Conservation (phyloP, 2,329 filamentous ascomycete species). For the Fusarium sp. region DNA sequence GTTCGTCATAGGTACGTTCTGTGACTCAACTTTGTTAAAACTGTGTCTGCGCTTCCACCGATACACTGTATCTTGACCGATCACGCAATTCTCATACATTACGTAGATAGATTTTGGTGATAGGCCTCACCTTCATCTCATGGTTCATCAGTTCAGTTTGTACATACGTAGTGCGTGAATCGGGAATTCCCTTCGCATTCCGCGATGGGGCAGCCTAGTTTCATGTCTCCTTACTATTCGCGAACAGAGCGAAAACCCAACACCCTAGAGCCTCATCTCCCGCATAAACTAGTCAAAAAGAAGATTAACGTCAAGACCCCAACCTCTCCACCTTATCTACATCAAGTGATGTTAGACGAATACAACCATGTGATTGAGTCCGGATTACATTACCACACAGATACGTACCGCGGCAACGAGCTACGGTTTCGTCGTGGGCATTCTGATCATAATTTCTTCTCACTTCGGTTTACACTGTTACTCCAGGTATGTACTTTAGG, state of each 20-base stretch:
- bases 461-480: neutral
- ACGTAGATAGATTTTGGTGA: neutral
- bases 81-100: neutral
- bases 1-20: neutral
- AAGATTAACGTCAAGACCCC: constrained; percentile 32
- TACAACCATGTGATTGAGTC: constrained; percentile 38
- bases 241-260: constrained; percentile 4
- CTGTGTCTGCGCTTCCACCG: neutral
- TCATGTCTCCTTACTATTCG: constrained; percentile 14
- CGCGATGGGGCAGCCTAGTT: constrained; percentile 22
- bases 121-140: neutral
- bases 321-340: constrained; percentile 29
- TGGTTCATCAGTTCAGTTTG: neutral
- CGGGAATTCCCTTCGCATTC: constrained; percentile 5
- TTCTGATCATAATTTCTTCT: neutral
- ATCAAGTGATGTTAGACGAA: constrained; percentile 43
- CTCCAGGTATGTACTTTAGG: neutral
- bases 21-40: neutral
- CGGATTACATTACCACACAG: neutral
- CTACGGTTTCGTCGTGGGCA: neutral
- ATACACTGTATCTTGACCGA: neutral
- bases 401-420: neutral
- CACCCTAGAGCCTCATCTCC: constrained; percentile 35
- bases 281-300: constrained; percentile 31
- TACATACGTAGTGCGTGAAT: neutral